Base-by-base conservation (phyloP, 352 stramenopile species). In the Phytopythium kandeliae region DNA sequence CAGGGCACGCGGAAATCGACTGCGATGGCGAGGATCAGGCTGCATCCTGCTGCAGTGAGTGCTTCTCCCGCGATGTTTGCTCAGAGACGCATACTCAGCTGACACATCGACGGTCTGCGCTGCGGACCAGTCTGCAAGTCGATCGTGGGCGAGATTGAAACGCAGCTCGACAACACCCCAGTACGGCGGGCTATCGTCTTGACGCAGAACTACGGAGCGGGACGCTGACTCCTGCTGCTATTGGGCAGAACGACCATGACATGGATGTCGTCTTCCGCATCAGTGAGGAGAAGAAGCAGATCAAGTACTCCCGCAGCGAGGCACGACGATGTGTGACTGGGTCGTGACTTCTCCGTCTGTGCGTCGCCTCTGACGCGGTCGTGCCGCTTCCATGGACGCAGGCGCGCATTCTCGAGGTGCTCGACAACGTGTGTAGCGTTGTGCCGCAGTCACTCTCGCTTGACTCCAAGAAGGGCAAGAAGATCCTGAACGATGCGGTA, bases 271-370 rank as follows among this genome's bases (percentile, higher is more conserved):
- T 93, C 9, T 93, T 86, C 55, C 78, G 82, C 40, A 89, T 93
- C 60, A 93, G 82, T 40, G 82, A 93, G 60, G 76, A 89, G 65
- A 93, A 93, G 63, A 89, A 89, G 58, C 79, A 85, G 48, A 77
- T 93, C 54, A 86, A 79, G 57, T 93, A 79, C 50, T 88, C 82
- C 12, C 82, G 79, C 38, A 93, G 82, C 33, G 82, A 93, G 61
- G 79, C 16, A 31, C 19, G 28, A 10, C 28, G 4, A 31, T 1
- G 12, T 0, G 19, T 16, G 9, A 13, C 31, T 19, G 9, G 35
- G 5, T 40, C 6, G 16, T 9, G 35, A 11, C 16, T 21, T 10
- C 7, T 12, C 13, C 35, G 5, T 17, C 10, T 11, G 19, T 15
- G 16, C 9, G 19, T 4, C 19, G 31, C 2, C 11, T 7, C 31